Evolutionary conservation across 2,329 filamentous ascomycete genomes (phyloP).

Genomic region (Penicillium sp.): DNA sequence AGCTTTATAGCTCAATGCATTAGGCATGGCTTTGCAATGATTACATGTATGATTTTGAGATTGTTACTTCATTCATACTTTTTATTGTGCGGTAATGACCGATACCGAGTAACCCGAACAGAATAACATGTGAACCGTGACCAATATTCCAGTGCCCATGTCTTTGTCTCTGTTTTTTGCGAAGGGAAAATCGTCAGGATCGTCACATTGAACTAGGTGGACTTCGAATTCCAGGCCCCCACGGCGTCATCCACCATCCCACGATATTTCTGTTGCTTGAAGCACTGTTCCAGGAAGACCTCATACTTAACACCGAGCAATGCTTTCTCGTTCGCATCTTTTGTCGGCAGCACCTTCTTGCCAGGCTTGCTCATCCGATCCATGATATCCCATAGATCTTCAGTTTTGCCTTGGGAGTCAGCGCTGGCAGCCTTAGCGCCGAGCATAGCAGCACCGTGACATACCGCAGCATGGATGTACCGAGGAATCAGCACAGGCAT

Average conservation of each 20-base stretch:
- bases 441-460: conserved; percentile 96
- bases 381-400: conserved; percentile 94
- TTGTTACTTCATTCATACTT: background rate
- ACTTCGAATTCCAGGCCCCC: conserved; percentile 34
- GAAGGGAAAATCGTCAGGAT: background rate
- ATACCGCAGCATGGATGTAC: conserved; percentile 90
- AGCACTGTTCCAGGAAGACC: conserved; percentile 88
- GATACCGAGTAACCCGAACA: background rate
- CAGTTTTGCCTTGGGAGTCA: conserved; percentile 65
- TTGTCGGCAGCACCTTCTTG: conserved; percentile 66
- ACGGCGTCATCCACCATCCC: conserved; percentile 61
- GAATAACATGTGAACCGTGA: background rate
- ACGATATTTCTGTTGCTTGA: conserved; percentile 74
- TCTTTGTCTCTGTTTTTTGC: background rate
- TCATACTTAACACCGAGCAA: conserved; percentile 83
- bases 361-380: conserved; percentile 93
- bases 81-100: conserved; percentile 2
- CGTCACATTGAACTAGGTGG: conserved; percentile 1
- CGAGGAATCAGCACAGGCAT: conserved; percentile 90
- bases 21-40: background rate
- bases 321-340: conserved; percentile 63
- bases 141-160: background rate
- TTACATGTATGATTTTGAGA: background rate
- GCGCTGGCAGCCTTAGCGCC: conserved; percentile 92
- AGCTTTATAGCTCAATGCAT: background rate